Percentiles rank a stretch among this genome's conserved stretches.
These are phyloP conservation scores for Hypsizygus ulmarius DNA, from an alignment of 1,284 basidiomycete genomes.

Conservation along the genomic window DNA sequence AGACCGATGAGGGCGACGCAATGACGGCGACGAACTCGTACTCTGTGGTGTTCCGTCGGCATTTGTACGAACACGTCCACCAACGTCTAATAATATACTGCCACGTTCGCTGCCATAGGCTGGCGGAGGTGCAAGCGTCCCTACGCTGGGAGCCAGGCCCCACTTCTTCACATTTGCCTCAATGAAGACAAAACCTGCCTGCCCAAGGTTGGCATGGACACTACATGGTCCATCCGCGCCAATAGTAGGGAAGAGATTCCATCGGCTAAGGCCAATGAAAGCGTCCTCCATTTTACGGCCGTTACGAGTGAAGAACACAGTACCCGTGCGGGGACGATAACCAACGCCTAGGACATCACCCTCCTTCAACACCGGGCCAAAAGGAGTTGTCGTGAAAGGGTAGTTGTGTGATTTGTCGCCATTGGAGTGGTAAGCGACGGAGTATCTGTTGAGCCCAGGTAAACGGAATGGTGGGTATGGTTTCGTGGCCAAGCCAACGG, in stretches of 20 bases:
- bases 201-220: slow-evolving; percentile 93
- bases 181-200: slow-evolving; percentile 96
- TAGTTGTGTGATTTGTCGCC: slow-evolving; percentile 98
- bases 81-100: slow-evolving; percentile 89
- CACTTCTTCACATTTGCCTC: slow-evolving; percentile 99
- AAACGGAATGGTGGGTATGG: slow-evolving; percentile 92
- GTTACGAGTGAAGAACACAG: slow-evolving; percentile 95
- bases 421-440: slow-evolving; percentile 95
- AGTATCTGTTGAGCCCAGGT: slow-evolving; percentile 86
- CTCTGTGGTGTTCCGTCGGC: slow-evolving; percentile 43
- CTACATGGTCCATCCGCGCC: slow-evolving; percentile 93
- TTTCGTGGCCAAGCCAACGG: slow-evolving; percentile 91
- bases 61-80: slow-evolving; percentile 54
- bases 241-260: slow-evolving; percentile 93
- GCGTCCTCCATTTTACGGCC: slow-evolving; percentile 94
- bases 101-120: slow-evolving; percentile 94
- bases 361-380: slow-evolving; percentile 85
- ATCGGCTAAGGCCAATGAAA: slow-evolving; percentile 81
- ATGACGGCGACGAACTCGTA: slow-evolving; percentile 44
- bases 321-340: slow-evolving; percentile 91
- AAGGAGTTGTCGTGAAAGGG: slow-evolving; percentile 87
- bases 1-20: slow-evolving; percentile 57
- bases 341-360: slow-evolving; percentile 94
- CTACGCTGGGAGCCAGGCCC: slow-evolving; percentile 93
- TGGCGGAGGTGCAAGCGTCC: slow-evolving; percentile 92